Evolutionary conservation across 805 yeast species (phyloP).

Genomic region (Debaryomyces maramus): DNA sequence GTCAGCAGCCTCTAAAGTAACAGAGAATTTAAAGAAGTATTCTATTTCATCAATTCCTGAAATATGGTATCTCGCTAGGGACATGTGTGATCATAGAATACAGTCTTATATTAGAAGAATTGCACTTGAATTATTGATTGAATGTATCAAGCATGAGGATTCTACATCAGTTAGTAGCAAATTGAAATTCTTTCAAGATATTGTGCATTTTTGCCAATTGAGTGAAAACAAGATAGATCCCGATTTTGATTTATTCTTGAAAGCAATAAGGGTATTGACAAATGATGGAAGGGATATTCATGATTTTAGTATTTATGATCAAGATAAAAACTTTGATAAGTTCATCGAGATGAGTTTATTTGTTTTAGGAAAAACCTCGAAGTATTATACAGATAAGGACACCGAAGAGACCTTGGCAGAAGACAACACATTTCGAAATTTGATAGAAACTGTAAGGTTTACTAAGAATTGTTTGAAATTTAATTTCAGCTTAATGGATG

Average conservation of each 20-base stretch:
- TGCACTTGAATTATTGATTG: conserved; percentile 52
- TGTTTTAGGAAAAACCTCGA: conserved; percentile 12
- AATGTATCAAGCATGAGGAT: conserved; percentile 58
- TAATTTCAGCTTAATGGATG: conserved; percentile 48
- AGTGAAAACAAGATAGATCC: conserved; percentile 39
- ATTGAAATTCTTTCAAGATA: conserved; percentile 60
- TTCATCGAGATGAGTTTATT: conserved; percentile 14
- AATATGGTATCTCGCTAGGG: conserved; percentile 70
- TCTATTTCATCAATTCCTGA: conserved; percentile 64
- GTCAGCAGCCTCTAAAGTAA: conserved; percentile 52
- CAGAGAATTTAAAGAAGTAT: conserved; percentile 49
- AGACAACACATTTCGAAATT: conserved; percentile 12
- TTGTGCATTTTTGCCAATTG: conserved; percentile 44
- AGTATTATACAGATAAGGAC: conserved; percentile 7
- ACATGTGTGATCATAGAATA: conserved; percentile 46
- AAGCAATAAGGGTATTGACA: conserved; percentile 49
- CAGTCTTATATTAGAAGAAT: conserved; percentile 36
- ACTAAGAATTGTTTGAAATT: conserved; percentile 47
- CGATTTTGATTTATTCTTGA: conserved; percentile 52
- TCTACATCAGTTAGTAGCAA: conserved; percentile 47
- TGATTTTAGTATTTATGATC: conserved; percentile 49
- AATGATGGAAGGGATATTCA: conserved; percentile 53
- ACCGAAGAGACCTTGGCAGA: conserved; percentile 2
- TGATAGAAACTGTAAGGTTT: conserved; percentile 29
- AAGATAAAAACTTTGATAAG: conserved; percentile 20